These are phyloP conservation scores for Caloboletus inedulis DNA, from an alignment of 1,284 basidiomycete species.

Conservation along the genomic window DNA sequence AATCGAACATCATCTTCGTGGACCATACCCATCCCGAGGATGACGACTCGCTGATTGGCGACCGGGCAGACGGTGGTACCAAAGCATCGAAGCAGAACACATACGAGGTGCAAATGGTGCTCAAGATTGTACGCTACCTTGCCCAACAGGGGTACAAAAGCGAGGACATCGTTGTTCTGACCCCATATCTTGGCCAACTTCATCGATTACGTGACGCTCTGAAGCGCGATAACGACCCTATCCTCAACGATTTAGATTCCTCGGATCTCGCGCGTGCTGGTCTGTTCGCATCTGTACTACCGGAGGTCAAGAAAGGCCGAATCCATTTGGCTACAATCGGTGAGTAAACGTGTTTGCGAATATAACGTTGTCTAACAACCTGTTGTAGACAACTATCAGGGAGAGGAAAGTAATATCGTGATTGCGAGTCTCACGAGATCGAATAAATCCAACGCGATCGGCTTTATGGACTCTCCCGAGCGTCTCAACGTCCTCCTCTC, in stretches of 20 bases:
- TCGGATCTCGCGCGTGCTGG: constrained; percentile 20
- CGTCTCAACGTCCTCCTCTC: constrained; percentile 65
- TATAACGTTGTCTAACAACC: neutral
- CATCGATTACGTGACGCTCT: constrained; percentile 44
- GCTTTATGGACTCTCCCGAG: constrained; percentile 64
- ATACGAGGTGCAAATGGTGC: constrained; percentile 55
- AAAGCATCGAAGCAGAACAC: constrained; percentile 57
- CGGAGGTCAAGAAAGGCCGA: constrained; percentile 5
- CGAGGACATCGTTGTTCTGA: constrained; percentile 55
- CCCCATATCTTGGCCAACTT: constrained; percentile 65
- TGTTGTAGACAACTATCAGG: constrained; percentile 57
- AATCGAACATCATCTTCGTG: constrained; percentile 57
- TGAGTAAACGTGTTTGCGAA: constrained; percentile 19
- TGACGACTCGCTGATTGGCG: constrained; percentile 37
- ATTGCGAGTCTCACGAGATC: constrained; percentile 56
- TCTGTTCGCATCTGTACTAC: neutral
- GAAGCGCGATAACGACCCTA: constrained; percentile 48
- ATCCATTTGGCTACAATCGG: constrained; percentile 60
- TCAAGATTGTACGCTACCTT: constrained; percentile 63
- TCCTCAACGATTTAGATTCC: constrained; percentile 60
- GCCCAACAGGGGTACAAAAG: constrained; percentile 63
- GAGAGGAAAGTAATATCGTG: constrained; percentile 68
- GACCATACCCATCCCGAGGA: constrained; percentile 55
- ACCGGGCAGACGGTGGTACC: constrained; percentile 41
- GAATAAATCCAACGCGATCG: constrained; percentile 51